Evolutionary conservation across 495 filamentous ascomycete genomes (phyloP), one percentile per base, ranked within the genome.

Genomic region (Hypoxylon fuscum): DNA sequence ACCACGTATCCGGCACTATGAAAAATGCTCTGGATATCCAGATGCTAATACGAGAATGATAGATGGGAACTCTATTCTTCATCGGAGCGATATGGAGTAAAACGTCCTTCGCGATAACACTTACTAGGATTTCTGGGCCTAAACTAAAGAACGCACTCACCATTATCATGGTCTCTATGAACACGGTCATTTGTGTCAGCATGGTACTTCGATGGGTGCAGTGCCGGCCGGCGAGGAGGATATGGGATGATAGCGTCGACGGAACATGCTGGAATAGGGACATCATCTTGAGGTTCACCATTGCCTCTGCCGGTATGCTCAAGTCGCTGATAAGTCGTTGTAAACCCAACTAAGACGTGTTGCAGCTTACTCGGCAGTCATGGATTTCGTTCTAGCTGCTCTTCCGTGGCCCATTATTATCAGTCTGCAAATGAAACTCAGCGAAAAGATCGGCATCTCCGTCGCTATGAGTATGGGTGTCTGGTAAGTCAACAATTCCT

Each of bases 391-490:
- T 6, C 65, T 79, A 2, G 73, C 74, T 0, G 50, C 70, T 0
- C 64, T 79, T 1, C 73, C 75, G 0, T 73, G 74, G 70, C 55
- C 59, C 20, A 42, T 77, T 14, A 66, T 78, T 3, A 68, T 66
- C 45, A 66, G 57, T 2, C 44, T 77, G 5, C 68, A 74, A 31
- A 76, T 79, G 64, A 67, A 66, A 18, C 62, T 55, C 1, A 71
- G 67, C 14, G 76, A 78, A 49, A 78, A 74, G 37, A 15, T 76
- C 35, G 76, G 76, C 11, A 67, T 78, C 3, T 61, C 64, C 0
- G n/a, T 74, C n/a, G 73, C 71, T 29, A 76, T 78, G 75, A 73
- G 75, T 54, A 72, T 76, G 67, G 75, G 75, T 1, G 43, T 76
- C 23, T 71, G 77, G 76, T 78, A 54, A 64, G 76, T 59, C 5